Evolutionary conservation across 2,329 filamentous ascomycete species (phyloP), one percentile per base, ranked within the genome.

Genomic region (Penicillium rolfsii): DNA sequence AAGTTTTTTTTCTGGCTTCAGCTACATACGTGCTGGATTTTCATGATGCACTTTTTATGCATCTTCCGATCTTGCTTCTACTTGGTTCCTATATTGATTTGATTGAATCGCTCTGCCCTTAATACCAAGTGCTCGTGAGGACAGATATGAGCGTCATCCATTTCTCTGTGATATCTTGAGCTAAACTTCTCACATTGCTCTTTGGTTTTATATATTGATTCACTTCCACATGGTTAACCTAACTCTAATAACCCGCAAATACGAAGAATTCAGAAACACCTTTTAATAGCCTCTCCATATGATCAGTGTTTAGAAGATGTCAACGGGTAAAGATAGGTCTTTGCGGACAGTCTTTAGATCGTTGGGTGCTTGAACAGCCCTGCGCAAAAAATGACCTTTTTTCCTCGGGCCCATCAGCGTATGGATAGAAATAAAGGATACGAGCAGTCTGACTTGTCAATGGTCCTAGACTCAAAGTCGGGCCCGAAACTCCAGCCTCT

Each of bases 241-340:
- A 11, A 11, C 38, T 22, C 43, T 63, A 58, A 57, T 60, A 52
- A 33, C 16, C 45, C 22, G 57, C 57, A 55, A 60, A 63, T 55
- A 45, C 35, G 22, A 28, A 35, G 28, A 7, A 40, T 30, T 28
- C 24, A 22, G 19, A 22, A 24, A 38, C 26, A 43, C 8, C 30
- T 33, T 33, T 11, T 33, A 11, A 33, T 9, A 11, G 11, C 30
- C 11, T 11, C 30, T 33, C 30, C 30, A 11, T 33, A 11, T 33
- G 9, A 8, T 1, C 30, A 33, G 30, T 33, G 2, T 5, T 11
- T 11, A 2, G 11, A 33, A 11, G 8, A 11, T 33, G 9, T 33
- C 8, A 33, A 33, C 9, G 30, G 30, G 2, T 3, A 2, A 33
- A 11, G 30, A 33, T 33, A 33, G 2, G 5, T 33, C 1, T 33